Conservation (phyloP, 176 grass and related monocot genomes). For the Sorghum bicolor region Sorghum_bicolor_NCBIv3 NC_012873.2:4762501-4763000, state of each 20-base stretch:
- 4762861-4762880: neutral
- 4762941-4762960: neutral
- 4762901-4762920: neutral
- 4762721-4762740: neutral
- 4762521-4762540: too few species aligned
- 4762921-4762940: neutral
- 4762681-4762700: neutral
- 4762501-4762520: too few species aligned
- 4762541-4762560: too few species aligned
- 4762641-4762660: too few species aligned
- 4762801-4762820: neutral
- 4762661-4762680: neutral
- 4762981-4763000: neutral
- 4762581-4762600: too few species aligned
- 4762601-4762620: too few species aligned
- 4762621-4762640: too few species aligned
- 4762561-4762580: too few species aligned
- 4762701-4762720: neutral
- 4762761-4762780: neutral
- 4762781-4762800: neutral
- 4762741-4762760: neutral
- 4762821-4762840: neutral
- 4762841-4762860: neutral
- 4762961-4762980: neutral
- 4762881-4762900: neutral